Conservation (phyloP, 1,139 yeast genomes). For the Spathaspora sp. region DNA sequence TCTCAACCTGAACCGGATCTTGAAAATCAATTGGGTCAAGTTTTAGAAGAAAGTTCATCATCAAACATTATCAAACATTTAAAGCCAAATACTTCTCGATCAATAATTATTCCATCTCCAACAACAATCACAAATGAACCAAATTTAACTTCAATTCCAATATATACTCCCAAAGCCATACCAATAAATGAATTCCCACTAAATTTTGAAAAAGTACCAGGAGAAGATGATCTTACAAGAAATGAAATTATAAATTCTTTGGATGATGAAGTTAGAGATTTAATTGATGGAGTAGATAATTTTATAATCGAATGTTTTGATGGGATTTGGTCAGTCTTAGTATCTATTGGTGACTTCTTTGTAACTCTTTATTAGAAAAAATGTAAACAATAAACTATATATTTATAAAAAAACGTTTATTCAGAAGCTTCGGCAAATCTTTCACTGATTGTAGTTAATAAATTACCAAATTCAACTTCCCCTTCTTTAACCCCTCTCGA, state of each 20-base stretch:
- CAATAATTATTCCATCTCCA: slow-evolving; percentile 14
- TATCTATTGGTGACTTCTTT: slow-evolving; percentile 6
- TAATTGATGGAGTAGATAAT: slow-evolving; percentile 16
- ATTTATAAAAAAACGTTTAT: slow-evolving; percentile 30
- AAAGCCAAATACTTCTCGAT: slow-evolving; percentile 21
- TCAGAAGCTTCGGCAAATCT: slow-evolving; percentile 95
- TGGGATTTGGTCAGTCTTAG: slow-evolving; percentile 10
- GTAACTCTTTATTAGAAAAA: slow-evolving; percentile 1
- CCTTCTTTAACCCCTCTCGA: slow-evolving; percentile 82
- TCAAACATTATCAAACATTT: slow-evolving; percentile 6
- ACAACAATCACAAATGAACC: slow-evolving; percentile 8
- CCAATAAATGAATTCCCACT: slow-evolving; percentile 24
- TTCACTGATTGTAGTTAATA: slow-evolving; percentile 75
- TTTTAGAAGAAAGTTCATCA: neutral
- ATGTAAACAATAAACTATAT: slow-evolving; percentile 1
- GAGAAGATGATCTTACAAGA: slow-evolving; percentile 11
- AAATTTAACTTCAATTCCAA: slow-evolving; percentile 11
- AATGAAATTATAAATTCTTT: slow-evolving; percentile 19
- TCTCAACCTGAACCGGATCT: slow-evolving; percentile 1
- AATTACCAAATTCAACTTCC: slow-evolving; percentile 70
- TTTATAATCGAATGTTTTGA: slow-evolving; percentile 14
- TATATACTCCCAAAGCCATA: slow-evolving; percentile 26
- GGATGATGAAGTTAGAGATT: slow-evolving; percentile 17
- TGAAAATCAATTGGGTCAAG: neutral
- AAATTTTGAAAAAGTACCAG: slow-evolving; percentile 15